Evolutionary conservation across 352 stramenopile species (phyloP), one percentile per base, ranked within the genome.

Genomic region (Phytophthora hybrid): DNA sequence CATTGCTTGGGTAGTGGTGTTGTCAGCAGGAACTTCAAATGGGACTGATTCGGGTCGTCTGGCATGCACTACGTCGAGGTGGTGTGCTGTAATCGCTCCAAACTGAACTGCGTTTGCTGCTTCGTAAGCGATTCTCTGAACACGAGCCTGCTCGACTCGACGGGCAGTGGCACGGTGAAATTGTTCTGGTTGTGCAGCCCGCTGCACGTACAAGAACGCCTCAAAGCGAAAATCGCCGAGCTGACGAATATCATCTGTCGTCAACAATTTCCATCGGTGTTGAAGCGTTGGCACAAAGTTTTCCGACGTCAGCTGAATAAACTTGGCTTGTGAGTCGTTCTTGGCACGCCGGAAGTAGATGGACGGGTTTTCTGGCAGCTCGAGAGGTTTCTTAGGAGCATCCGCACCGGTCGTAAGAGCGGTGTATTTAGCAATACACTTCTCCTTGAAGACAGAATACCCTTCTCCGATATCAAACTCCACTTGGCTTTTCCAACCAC

Each of bases 51-150:
- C 63, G 1, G 19, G 53, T 14, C 63, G 5, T 13, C 19, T 8
- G 14, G 41, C 63, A 4, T 70, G 10, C 3, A 70, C 41, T 5
- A 70, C 16, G 6, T 66, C 47, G 6, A 72, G 65, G 11, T 66
- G 57, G 18, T 57, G 21, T 5, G 57, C 5, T 1, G 47, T 58
- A 18, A 51, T 62, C 5, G 34, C 4, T 11, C 57, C 65, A 23
- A 72, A 56, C 31, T 7, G 1, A 5, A 72, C 34, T 0, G 49
- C 1, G 11, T 58, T 72, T 1, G 57, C 57, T 19, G 39, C 46
- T 13, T 58, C 47, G 19, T 66, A 52, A 14, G 49, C 56, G 16
- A 66, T 49, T 21, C 56, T 13, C 49, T 72, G 57, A n/a, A 63
- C 6, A 0, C 65, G 5, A 19, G 47, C 23, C 4, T 49, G 32